A percentile compares a stretch with the other conserved stretches of the same genome.
Evolutionary conservation across 257 asterid genomes (phyloP).

Genomic region (Plantago elongata): DNA sequence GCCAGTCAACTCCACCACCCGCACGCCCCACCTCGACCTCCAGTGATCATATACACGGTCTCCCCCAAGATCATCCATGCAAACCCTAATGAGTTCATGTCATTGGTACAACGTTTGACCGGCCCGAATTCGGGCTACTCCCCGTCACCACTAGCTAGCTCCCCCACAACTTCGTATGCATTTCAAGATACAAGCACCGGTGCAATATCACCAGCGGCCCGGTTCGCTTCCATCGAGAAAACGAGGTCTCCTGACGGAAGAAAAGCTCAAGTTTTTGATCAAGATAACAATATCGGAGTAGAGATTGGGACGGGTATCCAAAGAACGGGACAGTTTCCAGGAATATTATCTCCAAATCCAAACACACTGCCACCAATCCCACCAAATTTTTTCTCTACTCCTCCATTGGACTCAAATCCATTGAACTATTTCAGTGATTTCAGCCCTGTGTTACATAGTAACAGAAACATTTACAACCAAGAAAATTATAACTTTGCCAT

Average conservation of each 20-base stretch:
- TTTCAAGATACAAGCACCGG: slow-evolving; percentile 26
- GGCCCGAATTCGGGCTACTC: slow-evolving; percentile 44
- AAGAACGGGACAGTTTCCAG: slow-evolving; percentile 34
- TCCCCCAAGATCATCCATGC: slow-evolving; percentile 92
- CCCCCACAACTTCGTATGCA: slow-evolving; percentile 13
- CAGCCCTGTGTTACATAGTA: slow-evolving; percentile 44
- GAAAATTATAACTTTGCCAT: slow-evolving; percentile 28
- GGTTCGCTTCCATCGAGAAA: slow-evolving; percentile 71
- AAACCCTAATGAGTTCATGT: slow-evolving; percentile 95
- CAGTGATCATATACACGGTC: slow-evolving; percentile 85
- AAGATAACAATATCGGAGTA: slow-evolving; percentile 15
- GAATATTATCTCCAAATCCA: slow-evolving; percentile 58
- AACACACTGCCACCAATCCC: slow-evolving; percentile 49
- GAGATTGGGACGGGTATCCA: slow-evolving; percentile 33
- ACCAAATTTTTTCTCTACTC: slow-evolving; percentile 41
- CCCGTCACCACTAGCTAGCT: neutral
- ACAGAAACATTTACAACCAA: slow-evolving; percentile 20
- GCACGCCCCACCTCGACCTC: slow-evolving; percentile 61
- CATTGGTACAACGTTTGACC: slow-evolving; percentile 82
- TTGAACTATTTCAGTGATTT: slow-evolving; percentile 38
- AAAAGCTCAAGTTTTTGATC: slow-evolving; percentile 10
- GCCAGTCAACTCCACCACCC: slow-evolving; percentile 19
- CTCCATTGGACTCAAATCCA: slow-evolving; percentile 28
- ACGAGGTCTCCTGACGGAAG: slow-evolving; percentile 39
- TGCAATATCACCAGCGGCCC: slow-evolving; percentile 80